Evolutionary conservation across 2,329 filamentous ascomycete genomes (phyloP).

Genomic region (Paramyrothecium sp.): DNA sequence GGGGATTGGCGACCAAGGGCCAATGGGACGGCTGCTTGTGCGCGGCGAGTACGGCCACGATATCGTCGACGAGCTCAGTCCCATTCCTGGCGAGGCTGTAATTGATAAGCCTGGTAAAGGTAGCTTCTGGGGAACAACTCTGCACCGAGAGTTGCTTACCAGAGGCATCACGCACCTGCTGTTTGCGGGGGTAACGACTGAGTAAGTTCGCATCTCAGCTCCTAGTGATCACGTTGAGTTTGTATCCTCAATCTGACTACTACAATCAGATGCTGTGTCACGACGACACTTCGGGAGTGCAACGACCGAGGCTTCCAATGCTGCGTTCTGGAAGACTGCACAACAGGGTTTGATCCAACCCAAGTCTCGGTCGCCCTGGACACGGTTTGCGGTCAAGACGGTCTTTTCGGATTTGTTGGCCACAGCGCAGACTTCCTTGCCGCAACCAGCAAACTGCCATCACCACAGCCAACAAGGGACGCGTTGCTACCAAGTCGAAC

Average conservation of each 20-base stretch:
- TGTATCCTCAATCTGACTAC: conserved; percentile 53
- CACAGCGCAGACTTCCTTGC: not conserved
- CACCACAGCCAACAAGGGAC: conserved; percentile 35
- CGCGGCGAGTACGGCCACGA: conserved; percentile 55
- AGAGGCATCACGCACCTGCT: conserved; percentile 57
- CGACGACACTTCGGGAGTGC: not conserved
- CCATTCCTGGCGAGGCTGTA: conserved; percentile 48
- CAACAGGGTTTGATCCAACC: conserved; percentile 4
- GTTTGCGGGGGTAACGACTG: conserved; percentile 56
- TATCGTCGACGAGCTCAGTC: conserved; percentile 51
- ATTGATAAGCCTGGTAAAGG: conserved; percentile 61
- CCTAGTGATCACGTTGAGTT: conserved; percentile 32
- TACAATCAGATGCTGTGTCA: conserved; percentile 47
- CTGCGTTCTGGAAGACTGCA: conserved; percentile 3
- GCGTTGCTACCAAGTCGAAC: not conserved
- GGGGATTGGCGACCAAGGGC: conserved; percentile 50
- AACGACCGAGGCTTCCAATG: not conserved
- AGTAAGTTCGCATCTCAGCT: conserved; percentile 42
- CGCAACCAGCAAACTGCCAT: conserved; percentile 31
- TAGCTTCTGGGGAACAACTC: conserved; percentile 54
- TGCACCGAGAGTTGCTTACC: conserved; percentile 51
- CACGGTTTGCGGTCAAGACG: conserved; percentile 48
- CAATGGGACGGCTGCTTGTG: conserved; percentile 51
- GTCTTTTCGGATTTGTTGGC: conserved; percentile 34
- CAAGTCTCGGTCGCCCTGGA: conserved; percentile 35